Percentiles rank a stretch among this genome's conserved stretches.
Conservation (phyloP, 805 yeast genomes). For the Nakazawaea ernobii region DNA sequence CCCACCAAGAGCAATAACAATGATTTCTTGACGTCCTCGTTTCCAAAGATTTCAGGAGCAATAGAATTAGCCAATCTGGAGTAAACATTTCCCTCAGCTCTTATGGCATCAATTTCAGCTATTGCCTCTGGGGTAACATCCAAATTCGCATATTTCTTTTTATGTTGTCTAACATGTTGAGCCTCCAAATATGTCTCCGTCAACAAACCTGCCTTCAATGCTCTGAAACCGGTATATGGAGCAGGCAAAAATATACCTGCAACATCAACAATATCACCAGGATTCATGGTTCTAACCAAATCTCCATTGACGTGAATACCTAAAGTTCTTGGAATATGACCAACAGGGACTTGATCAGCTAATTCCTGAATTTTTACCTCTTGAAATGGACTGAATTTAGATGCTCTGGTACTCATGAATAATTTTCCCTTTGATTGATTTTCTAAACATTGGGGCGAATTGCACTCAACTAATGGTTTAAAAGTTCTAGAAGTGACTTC, state of each 20-base stretch:
- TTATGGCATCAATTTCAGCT: constrained; percentile 48
- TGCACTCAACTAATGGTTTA: constrained; percentile 84
- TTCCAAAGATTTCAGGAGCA: constrained; percentile 97
- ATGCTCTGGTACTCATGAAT: constrained; percentile 90
- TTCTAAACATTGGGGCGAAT: constrained; percentile 69
- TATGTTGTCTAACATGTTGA: constrained; percentile 80
- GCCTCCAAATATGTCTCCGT: constrained; percentile 94
- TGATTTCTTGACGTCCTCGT: constrained; percentile 89
- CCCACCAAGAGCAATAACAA: constrained; percentile 80
- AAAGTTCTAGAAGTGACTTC: constrained; percentile 82
- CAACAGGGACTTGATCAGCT: constrained; percentile 95
- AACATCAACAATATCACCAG: constrained; percentile 93
- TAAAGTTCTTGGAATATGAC: constrained; percentile 90
- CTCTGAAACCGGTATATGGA: constrained; percentile 94
- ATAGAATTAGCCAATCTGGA: constrained; percentile 78
- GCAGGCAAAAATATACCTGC: constrained; percentile 90
- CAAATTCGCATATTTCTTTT: constrained; percentile 71
- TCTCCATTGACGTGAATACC: constrained; percentile 89
- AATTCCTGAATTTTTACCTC: constrained; percentile 93
- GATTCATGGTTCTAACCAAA: constrained; percentile 77
- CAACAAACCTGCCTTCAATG: constrained; percentile 84
- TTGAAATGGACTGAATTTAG: constrained; percentile 92
- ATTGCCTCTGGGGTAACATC: constrained; percentile 54
- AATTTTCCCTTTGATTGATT: constrained; percentile 85
- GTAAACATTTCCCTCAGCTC: constrained; percentile 65